Base-by-base conservation (phyloP, 2,329 filamentous ascomycete genomes). In the Diaporthe batatas region DNA sequence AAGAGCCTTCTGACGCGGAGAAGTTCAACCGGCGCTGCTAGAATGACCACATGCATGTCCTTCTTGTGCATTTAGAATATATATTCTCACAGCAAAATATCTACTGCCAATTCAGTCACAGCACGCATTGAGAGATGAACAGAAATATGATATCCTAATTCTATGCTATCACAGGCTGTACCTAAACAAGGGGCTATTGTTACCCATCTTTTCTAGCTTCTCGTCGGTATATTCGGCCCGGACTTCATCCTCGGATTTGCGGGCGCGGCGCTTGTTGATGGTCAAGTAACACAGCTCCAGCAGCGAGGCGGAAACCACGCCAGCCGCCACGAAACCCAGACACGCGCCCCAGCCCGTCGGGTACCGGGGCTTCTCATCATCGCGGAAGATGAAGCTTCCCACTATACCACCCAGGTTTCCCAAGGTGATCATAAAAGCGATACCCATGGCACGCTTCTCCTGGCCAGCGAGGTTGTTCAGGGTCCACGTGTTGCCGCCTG, bases 401-500 rank as follows among this genome's bases (percentile, higher is more conserved):
- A 85, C 77, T n/a, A 85, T 79, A 2, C 83, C 83, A 21, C 58
- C 83, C 0, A 80, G 78, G 51, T 84, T 85, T 3, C 82, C 83
- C 21, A 83, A 72, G 55, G 79, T 79, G 53, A 82, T 82, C 75
- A 81, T 82, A 36, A 83, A 79, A 0, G 81, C 83, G 29, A 85
- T 79, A 0, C 80, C 82, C 44, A 84, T 80, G 0, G 82, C 80
- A 23, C 83, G 76, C 64, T 82, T 79, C 18, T 77, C 77, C 0
- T 80, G 76, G 1, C 80, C 80, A 0, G 77, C 92, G 21, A 90
- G 86, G 74, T 94, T 94, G 80, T 94, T 94, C 42, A 87, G 87
- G 0, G 86, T 84, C 92, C 92, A 94, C 0, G 90, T 87, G 55
- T 93, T 90, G 0, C 90, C 92, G 3, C 80, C 75, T 0, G 91